Percentiles rank a stretch among this genome's conserved stretches.
Evolutionary conservation across 2,329 filamentous ascomycete species (phyloP).

Genomic region (Zasmidium citrigriseum): DNA sequence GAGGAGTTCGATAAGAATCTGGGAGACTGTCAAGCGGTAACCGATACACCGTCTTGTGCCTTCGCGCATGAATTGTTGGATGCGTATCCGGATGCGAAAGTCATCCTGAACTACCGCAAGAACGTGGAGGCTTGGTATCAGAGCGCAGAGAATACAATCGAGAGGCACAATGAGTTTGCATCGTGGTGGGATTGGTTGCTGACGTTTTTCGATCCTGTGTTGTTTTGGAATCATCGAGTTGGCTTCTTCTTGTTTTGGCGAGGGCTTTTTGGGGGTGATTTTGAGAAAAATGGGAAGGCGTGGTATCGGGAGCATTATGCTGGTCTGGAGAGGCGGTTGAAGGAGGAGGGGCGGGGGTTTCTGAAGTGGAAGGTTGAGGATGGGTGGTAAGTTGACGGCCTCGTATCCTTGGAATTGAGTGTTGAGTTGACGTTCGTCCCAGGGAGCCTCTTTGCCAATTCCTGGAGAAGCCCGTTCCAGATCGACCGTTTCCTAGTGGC

Average conservation of each 20-base stretch:
- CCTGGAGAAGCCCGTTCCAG: slow-evolving; percentile 24
- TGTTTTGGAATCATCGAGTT: slow-evolving; percentile 1
- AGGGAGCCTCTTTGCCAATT: slow-evolving; percentile 33
- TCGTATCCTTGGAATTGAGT: neutral
- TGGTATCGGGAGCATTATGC: slow-evolving; percentile 3
- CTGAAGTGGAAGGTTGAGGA: slow-evolving; percentile 5
- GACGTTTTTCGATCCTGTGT: neutral
- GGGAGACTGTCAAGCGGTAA: slow-evolving; percentile 32
- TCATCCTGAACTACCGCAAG: slow-evolving; percentile 21
- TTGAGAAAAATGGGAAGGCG: neutral
- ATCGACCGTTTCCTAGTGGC: slow-evolving; percentile 22
- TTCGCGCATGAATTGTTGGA: slow-evolving; percentile 38
- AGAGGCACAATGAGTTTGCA: neutral
- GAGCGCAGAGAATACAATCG: neutral
- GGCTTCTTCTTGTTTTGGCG: neutral
- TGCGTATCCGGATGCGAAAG: slow-evolving; percentile 31
- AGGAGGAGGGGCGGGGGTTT: neutral
- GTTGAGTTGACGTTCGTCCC: neutral
- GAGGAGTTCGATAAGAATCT: slow-evolving; percentile 34
- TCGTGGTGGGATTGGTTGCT: neutral
- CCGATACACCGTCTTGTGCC: slow-evolving; percentile 34
- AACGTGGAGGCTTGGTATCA: slow-evolving; percentile 7
- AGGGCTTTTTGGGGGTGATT: neutral
- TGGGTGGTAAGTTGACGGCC: slow-evolving; percentile 1
- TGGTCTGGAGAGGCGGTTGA: neutral